These are phyloP conservation scores for Metschnikowia noctiluminum DNA, from an alignment of 805 yeast genomes.

Conservation along the genomic window DNA sequence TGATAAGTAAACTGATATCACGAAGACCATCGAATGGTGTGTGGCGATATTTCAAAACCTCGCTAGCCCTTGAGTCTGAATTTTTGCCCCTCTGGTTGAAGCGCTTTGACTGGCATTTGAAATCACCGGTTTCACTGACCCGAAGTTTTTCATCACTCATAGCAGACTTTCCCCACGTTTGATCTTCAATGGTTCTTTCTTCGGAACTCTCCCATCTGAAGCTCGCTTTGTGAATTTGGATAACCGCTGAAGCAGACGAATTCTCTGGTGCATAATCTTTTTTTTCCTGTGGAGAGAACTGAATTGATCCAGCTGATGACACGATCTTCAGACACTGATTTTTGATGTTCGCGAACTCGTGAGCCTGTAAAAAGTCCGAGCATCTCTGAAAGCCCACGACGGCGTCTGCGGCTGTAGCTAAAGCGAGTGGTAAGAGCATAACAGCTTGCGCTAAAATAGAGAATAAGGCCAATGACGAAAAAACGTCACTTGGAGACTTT, in stretches of 20 bases:
- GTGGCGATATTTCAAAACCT: neutral
- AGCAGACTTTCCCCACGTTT: neutral
- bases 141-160: too few species aligned
- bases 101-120: too few species aligned
- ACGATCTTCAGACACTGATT: neutral
- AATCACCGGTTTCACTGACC: too few species aligned
- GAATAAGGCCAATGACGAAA: slow-evolving; percentile 41
- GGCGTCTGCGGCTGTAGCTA: slow-evolving; percentile 45
- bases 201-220: neutral
- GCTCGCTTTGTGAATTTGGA: neutral
- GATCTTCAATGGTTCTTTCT: neutral
- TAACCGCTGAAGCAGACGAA: neutral
- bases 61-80: neutral
- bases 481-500: slow-evolving; percentile 38
- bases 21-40: slow-evolving; percentile 30
- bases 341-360: slow-evolving; percentile 8
- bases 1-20: slow-evolving; percentile 30
- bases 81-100: neutral
- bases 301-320: neutral
- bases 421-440: slow-evolving; percentile 42
- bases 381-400: slow-evolving; percentile 35
- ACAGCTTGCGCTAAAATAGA: slow-evolving; percentile 43
- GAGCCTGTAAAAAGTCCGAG: slow-evolving; percentile 21
- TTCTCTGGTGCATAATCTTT: too few species aligned
- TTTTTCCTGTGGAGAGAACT: too few species aligned